These are phyloP conservation scores for Globisporangium solare DNA, from an alignment of 352 stramenopile genomes.

Conservation along the genomic window DNA sequence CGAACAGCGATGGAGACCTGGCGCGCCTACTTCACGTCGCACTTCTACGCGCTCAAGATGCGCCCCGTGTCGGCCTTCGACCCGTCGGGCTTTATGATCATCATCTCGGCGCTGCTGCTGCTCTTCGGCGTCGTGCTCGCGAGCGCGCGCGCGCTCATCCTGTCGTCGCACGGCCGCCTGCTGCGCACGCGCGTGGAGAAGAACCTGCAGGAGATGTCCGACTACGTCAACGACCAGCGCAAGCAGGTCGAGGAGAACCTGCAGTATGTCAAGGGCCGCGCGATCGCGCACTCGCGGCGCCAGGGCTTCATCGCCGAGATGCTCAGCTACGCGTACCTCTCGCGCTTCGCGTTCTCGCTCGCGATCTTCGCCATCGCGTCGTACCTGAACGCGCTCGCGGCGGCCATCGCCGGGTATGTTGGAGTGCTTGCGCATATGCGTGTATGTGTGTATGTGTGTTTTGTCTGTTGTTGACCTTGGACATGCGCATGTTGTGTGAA, in stretches of 20 bases:
- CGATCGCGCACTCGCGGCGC: constrained; percentile 67
- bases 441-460: background rate
- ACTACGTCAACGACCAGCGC: constrained; percentile 65
- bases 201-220: constrained; percentile 72
- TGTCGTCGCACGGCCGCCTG: constrained; percentile 31
- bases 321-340: constrained; percentile 85
- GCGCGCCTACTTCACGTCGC: constrained; percentile 67
- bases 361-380: constrained; percentile 68
- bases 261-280: constrained; percentile 62
- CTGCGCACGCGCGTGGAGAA: constrained; percentile 62
- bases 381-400: constrained; percentile 80
- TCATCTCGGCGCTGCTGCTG: constrained; percentile 64
- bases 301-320: constrained; percentile 87
- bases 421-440: too few species aligned
- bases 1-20: constrained; percentile 60
- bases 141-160: constrained; percentile 35
- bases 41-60: constrained; percentile 85
- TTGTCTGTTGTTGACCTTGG: background rate
- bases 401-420: constrained; percentile 65
- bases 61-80: constrained; percentile 80
- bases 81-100: constrained; percentile 81
- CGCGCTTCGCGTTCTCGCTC: constrained; percentile 73
- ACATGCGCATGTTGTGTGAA: constrained; percentile 9
- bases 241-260: constrained; percentile 67
- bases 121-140: constrained; percentile 58